Evolutionary conservation across 306 rosid genomes (phyloP).

Genomic region (Luffa acutangula): DNA sequence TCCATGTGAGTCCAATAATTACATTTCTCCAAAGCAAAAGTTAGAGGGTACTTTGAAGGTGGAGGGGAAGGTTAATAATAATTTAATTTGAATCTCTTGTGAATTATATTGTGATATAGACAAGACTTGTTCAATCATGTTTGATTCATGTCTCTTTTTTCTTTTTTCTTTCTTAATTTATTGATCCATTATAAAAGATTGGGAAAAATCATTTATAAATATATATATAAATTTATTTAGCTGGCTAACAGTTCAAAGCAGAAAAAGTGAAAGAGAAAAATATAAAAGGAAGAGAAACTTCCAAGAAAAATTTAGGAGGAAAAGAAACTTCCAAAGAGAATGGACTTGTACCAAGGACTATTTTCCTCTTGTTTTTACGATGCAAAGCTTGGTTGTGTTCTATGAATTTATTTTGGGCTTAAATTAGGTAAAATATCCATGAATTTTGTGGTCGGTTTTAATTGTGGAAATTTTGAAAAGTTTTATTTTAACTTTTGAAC

Average conservation of each 20-base stretch:
- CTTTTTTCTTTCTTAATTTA: background rate
- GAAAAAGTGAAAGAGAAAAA: background rate
- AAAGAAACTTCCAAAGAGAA: background rate
- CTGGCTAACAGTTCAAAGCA: background rate
- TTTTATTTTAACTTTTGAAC: no score
- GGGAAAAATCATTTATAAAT: background rate
- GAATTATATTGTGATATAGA: background rate
- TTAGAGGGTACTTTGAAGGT: background rate
- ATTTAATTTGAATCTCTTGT: background rate
- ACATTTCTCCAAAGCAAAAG: background rate
- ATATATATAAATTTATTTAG: background rate
- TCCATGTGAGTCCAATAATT: slow-evolving; percentile 2
- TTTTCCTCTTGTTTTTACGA: background rate
- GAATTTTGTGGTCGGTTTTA: no score
- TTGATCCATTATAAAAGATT: background rate
- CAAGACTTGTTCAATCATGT: slow-evolving; percentile 1
- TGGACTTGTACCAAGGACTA: background rate
- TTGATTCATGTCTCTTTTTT: background rate
- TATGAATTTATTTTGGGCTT: no score
- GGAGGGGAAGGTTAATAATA: background rate
- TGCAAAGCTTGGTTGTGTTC: background rate
- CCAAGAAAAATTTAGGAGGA: background rate
- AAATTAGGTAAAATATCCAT: no score
- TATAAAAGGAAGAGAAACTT: background rate
- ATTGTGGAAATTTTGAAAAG: no score